Evolutionary conservation across 2,329 filamentous ascomycete genomes (phyloP), one percentile per base, ranked within the genome.

Genomic region (Aureobasidium uvarum): DNA sequence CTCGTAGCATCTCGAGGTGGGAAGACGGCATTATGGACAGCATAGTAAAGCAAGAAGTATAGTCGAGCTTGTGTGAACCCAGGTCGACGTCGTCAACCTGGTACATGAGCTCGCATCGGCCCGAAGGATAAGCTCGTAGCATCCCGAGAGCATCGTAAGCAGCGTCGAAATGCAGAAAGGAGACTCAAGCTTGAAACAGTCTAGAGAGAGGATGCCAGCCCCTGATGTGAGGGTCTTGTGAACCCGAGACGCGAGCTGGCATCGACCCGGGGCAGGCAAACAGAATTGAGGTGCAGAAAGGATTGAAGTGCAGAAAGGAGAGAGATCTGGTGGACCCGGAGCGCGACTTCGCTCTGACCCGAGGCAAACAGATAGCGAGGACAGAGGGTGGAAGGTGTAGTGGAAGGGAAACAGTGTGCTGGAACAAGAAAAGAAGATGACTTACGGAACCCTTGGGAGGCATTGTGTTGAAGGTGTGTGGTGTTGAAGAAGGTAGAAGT

Each of bases 381-480:
- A 18, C n/a, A 18, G 20, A 43, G n/a, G 60, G n/a, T 23, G 13
- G 45, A 23, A 14, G n/a, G n/a, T 48, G 18, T 25, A 23, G 58
- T 16, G 28, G 45, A 25, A 50, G 43, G 36, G 8, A 39, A 58
- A 54, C 23, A 33, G 20, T 11, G 6, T 23, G 20, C 25, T 64
- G 51, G 5, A 20, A 56, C n/a, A 39, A 39, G 23, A 5, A 25
- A 10, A 33, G 8, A 43, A 43, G n/a, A 52, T 36, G 23, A 65
- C 62, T 65, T 58, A 65, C 62, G 13, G 46, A 31, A 8, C 36
- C 50, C 41, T 64, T 64, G 39, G 62, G 62, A 39, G 62, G 50
- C 62, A 64, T 64, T 31, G n/a, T 63, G 60, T 38, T 50, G 58
- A 25, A 11, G 6, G 23, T 41, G 31, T 28, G 6, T n/a, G 33